These are phyloP conservation scores for Phaeosphaeriaceae sp. DNA, from an alignment of 2,329 filamentous ascomycete genomes.

Conservation along the genomic window DNA sequence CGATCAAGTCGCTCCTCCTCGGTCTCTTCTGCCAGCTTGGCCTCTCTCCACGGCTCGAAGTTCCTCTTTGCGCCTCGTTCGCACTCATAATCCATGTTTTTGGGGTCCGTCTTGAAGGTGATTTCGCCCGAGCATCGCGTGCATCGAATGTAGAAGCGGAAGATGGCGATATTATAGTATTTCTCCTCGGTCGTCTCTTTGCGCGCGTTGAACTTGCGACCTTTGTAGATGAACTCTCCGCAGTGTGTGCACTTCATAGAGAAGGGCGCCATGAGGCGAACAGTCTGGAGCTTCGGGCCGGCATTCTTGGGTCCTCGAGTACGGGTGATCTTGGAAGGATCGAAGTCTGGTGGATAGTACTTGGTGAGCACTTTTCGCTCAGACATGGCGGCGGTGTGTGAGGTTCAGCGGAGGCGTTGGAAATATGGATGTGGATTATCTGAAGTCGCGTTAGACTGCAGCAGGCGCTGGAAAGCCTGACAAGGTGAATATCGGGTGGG, in stretches of 20 bases:
- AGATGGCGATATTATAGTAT: conserved; percentile 88
- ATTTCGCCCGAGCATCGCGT: conserved; percentile 87
- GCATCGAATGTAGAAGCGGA: conserved; percentile 87
- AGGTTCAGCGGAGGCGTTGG: neutral
- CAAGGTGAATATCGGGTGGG: neutral
- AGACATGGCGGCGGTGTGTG: conserved; percentile 68
- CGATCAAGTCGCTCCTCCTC: conserved; percentile 87
- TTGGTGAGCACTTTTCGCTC: conserved; percentile 81
- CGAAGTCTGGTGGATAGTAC: conserved; percentile 81
- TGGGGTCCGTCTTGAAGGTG: conserved; percentile 92
- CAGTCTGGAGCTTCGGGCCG: conserved; percentile 83
- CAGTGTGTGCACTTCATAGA: conserved; percentile 76
- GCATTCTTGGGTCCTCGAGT: conserved; percentile 73
- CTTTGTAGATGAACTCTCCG: conserved; percentile 88
- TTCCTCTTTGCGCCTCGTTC: conserved; percentile 88
- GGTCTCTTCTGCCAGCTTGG: conserved; percentile 74
- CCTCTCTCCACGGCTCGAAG: conserved; percentile 87
- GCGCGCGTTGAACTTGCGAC: conserved; percentile 92
- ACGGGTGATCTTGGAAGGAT: conserved; percentile 79
- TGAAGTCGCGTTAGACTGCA: neutral
- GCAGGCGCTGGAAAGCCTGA: neutral
- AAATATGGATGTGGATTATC: neutral
- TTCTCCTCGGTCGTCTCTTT: conserved; percentile 93
- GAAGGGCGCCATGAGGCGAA: conserved; percentile 90
- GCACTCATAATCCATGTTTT: conserved; percentile 88